These are phyloP conservation scores for Saccharum hybrid DNA, from an alignment of 202 grass and related monocot species.

Conservation along the genomic window DNA sequence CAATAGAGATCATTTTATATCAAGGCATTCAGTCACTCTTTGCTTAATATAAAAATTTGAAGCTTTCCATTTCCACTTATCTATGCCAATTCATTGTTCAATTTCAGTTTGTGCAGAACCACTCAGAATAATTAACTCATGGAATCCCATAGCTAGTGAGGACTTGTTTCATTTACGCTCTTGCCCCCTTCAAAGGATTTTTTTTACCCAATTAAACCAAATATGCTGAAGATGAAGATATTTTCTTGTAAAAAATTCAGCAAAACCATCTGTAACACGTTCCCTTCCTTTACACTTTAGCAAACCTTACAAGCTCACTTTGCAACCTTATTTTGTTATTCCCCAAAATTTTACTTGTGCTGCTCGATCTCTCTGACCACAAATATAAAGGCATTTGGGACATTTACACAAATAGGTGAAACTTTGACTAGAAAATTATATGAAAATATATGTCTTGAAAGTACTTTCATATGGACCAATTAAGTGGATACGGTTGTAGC, in stretches of 20 bases:
- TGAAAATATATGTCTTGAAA: conserved; percentile 1
- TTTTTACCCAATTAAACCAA: background rate
- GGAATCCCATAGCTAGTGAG: background rate
- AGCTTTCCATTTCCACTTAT: conserved; percentile 5
- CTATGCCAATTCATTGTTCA: conserved; percentile 6
- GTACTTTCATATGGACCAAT: background rate
- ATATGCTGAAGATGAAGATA: background rate
- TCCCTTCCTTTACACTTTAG: conserved; percentile 5
- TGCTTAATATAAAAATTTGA: background rate
- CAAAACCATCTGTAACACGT: background rate
- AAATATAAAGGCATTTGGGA: background rate
- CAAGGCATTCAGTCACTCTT: background rate
- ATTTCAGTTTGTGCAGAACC: conserved; percentile 9
- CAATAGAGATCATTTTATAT: background rate
- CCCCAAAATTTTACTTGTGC: background rate
- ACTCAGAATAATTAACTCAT: conserved; percentile 14
- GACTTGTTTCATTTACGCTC: background rate
- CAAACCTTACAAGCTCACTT: background rate
- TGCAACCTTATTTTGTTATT: conserved; percentile 13
- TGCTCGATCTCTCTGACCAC: background rate
- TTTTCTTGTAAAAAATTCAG: background rate
- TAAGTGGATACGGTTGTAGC: background rate
- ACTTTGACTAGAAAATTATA: background rate
- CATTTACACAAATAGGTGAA: conserved; percentile 2
- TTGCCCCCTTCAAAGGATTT: background rate